Evolutionary conservation across 169 alveolate genomes (phyloP).

Genomic region (Eimeria sp.): DNA sequence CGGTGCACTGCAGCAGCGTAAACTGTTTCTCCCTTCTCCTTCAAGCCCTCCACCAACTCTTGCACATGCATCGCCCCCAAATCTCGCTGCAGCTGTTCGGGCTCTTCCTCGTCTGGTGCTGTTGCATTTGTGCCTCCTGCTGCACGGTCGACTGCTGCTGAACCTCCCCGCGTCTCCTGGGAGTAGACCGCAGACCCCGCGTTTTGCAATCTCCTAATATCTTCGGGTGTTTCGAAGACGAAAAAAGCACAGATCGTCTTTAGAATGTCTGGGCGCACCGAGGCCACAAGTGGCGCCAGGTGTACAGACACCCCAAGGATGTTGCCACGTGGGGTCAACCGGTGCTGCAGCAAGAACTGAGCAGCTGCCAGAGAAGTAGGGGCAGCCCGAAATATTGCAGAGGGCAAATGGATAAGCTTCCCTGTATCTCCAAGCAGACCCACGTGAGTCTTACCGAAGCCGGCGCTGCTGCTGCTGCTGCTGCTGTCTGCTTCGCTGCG

Average conservation of each 20-base stretch:
- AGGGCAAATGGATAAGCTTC: slow-evolving; percentile 35
- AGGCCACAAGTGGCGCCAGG: slow-evolving; percentile 77
- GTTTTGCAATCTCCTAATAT: slow-evolving; percentile 24
- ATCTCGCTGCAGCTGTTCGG: slow-evolving; percentile 48
- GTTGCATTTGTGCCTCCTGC: slow-evolving; percentile 80
- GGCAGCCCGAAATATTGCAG: slow-evolving; percentile 31
- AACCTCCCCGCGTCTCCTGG: slow-evolving; percentile 79
- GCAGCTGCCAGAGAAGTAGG: slow-evolving; percentile 73
- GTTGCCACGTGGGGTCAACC: slow-evolving; percentile 75
- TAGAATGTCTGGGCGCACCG: slow-evolving; percentile 73
- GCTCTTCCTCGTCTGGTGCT: slow-evolving; percentile 4
- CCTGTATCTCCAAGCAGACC: slow-evolving; percentile 51
- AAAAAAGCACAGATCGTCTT: slow-evolving; percentile 61
- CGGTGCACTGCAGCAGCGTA: slow-evolving; percentile 81
- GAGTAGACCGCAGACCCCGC: neutral
- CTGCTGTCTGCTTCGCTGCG: slow-evolving; percentile 65
- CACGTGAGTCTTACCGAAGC: slow-evolving; percentile 47
- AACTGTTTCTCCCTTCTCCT: slow-evolving; percentile 74
- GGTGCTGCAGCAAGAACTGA: slow-evolving; percentile 72
- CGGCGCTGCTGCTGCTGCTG: slow-evolving; percentile 29
- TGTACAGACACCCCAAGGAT: slow-evolving; percentile 74
- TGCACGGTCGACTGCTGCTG: slow-evolving; percentile 73
- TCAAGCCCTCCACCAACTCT: slow-evolving; percentile 67
- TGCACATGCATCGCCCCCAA: slow-evolving; percentile 72
- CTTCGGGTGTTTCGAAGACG: slow-evolving; percentile 73